Percentiles rank a stretch among this genome's conserved stretches.
Evolutionary conservation across 2,329 filamentous ascomycete genomes (phyloP).

Genomic region (Onygenales sp.): DNA sequence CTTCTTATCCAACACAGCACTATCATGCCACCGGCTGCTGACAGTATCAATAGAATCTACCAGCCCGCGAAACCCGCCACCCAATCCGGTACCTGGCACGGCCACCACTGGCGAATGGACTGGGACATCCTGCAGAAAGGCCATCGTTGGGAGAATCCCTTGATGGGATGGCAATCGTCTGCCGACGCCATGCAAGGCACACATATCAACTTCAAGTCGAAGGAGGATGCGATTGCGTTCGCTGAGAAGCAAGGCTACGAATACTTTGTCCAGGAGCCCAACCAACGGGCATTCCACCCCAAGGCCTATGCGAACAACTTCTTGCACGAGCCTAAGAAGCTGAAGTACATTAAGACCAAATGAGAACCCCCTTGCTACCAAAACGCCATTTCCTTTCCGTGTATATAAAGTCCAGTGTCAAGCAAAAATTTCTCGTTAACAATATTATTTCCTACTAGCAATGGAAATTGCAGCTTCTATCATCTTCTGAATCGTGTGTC

Average conservation of each 20-base stretch:
- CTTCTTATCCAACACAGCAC: background rate
- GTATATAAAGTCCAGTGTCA: slow-evolving; percentile 6
- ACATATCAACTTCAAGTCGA: slow-evolving; percentile 77
- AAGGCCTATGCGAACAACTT: slow-evolving; percentile 99
- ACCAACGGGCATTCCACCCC: slow-evolving; percentile 71
- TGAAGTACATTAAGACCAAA: slow-evolving; percentile 80
- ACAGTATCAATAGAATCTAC: slow-evolving; percentile 62
- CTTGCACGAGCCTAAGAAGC: slow-evolving; percentile 69
- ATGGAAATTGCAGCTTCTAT: background rate
- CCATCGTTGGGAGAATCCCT: slow-evolving; percentile 93
- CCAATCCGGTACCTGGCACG: slow-evolving; percentile 82
- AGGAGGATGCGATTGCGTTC: slow-evolving; percentile 90
- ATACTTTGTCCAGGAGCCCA: slow-evolving; percentile 97
- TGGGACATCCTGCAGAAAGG: slow-evolving; percentile 92
- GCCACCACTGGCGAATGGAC: slow-evolving; percentile 90
- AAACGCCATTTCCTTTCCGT: background rate
- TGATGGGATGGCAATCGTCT: slow-evolving; percentile 98
- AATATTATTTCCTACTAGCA: background rate
- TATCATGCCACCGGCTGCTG: slow-evolving; percentile 7
- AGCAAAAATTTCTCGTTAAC: background rate
- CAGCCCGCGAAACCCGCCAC: slow-evolving; percentile 87
- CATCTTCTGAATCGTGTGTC: too few relatives aligned
- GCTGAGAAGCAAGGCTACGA: slow-evolving; percentile 99
- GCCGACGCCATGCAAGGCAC: slow-evolving; percentile 93
- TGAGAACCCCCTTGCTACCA: slow-evolving; percentile 30